These are phyloP conservation scores for Coemansia sp. DNA, from an alignment of 192 early-diverging fungal genomes.

Conservation along the genomic window DNA sequence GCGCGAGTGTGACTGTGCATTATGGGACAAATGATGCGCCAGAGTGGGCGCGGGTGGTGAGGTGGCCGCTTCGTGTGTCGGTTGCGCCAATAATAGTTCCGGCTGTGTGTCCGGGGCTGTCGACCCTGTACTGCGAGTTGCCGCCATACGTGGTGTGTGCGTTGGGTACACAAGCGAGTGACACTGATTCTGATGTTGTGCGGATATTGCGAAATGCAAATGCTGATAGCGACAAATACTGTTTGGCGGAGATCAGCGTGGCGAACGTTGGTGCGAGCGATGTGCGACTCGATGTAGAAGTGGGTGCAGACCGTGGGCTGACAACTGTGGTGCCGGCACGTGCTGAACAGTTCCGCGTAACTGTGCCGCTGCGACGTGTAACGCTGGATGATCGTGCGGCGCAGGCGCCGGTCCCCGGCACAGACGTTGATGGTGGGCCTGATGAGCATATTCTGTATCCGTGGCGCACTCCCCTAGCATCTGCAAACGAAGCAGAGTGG, in stretches of 20 bases:
- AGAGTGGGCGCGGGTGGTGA: conserved; percentile 35
- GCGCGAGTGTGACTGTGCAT: conserved; percentile 32
- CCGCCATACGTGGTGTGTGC: conserved; percentile 34
- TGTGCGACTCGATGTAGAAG: conserved; percentile 25
- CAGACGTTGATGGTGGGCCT: conserved; percentile 40
- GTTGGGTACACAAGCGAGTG: not conserved
- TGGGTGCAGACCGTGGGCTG: not conserved
- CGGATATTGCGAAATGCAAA: conserved; percentile 13
- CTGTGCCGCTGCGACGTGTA: conserved; percentile 33
- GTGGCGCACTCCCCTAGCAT: conserved; percentile 20
- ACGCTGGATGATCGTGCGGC: conserved; percentile 1
- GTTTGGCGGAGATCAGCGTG: conserved; percentile 32
- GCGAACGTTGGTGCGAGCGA: conserved; percentile 23
- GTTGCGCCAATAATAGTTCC: conserved; percentile 28
- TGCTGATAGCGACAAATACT: conserved; percentile 19
- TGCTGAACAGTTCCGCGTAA: conserved; percentile 19
- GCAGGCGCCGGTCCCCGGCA: conserved; percentile 28
- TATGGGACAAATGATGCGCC: conserved; percentile 12
- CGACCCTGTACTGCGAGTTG: conserved; percentile 21
- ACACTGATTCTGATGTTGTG: conserved; percentile 8
- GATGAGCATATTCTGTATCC: conserved; percentile 34
- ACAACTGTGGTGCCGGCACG: not conserved
- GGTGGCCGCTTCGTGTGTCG: conserved; percentile 38
- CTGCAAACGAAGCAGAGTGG: conserved; percentile 14
- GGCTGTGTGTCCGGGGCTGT: not conserved